Conservation (phyloP, 202 grass and related monocot genomes). For the Saccharum hybrid region DNA sequence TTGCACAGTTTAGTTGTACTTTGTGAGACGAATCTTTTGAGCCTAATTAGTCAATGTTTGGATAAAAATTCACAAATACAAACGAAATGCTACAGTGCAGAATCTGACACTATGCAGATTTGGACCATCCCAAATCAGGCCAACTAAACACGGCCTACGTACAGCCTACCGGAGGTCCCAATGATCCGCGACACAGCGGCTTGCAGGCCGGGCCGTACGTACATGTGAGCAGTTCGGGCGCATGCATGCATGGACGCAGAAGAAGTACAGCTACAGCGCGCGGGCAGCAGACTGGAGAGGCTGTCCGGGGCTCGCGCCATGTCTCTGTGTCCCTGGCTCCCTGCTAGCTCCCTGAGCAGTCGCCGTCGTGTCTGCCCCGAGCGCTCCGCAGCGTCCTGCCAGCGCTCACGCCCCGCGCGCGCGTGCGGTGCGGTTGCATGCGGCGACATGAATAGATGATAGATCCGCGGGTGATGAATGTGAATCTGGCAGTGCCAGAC, state of each 20-base stretch:
- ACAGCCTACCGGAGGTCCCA: neutral
- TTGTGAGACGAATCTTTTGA: no score
- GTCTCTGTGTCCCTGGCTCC: neutral
- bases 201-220: slow-evolving; percentile 20
- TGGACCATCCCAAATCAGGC: no score
- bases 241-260: neutral
- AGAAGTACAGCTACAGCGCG: neutral
- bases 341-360: neutral
- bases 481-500: neutral
- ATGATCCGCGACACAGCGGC: neutral
- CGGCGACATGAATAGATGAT: neutral
- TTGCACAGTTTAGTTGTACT: no score
- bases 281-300: neutral
- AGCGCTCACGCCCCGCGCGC: neutral
- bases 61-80: no score
- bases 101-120: no score
- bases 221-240: slow-evolving; percentile 25
- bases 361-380: slow-evolving; percentile 5
- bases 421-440: no score
- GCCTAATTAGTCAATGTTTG: no score
- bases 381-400: neutral
- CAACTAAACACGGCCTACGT: no score
- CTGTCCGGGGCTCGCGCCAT: slow-evolving; percentile 31
- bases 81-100: no score
- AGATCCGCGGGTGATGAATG: no score